Percentiles rank a stretch among this genome's conserved stretches.
phyloP scores from a whole-genome alignment of 768 basidiomycete genomes.

The Boletus rubropictus region DNA sequence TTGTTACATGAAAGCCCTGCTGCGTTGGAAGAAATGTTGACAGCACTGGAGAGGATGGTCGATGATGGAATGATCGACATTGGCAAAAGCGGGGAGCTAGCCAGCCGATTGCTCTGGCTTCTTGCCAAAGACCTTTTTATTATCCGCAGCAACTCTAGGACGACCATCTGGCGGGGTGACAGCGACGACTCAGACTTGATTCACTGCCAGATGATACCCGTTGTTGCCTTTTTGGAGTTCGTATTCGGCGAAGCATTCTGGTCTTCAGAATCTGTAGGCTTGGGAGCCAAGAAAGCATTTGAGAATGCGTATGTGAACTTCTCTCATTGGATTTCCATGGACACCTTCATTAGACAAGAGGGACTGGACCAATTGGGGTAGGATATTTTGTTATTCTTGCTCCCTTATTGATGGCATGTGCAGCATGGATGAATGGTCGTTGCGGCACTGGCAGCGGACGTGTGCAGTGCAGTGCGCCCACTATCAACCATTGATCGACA shows the following conservation, averaged over 20 bases:
- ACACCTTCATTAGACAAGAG: neutral
- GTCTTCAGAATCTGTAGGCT: too few species aligned
- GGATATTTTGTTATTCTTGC: neutral
- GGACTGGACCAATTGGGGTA: neutral
- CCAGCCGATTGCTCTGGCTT: slow-evolving; percentile 5
- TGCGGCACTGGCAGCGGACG: slow-evolving; percentile 14
- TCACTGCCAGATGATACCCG: slow-evolving; percentile 13
- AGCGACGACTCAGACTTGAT: too few species aligned
- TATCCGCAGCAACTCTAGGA: neutral
- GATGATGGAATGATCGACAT: neutral
- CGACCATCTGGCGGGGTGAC: too few species aligned
- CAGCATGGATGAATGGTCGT: slow-evolving; percentile 1
- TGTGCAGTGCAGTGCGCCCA: slow-evolving; percentile 8
- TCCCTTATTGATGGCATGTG: too few species aligned
- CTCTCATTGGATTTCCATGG: neutral
- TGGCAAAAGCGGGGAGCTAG: neutral
- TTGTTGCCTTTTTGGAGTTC: neutral
- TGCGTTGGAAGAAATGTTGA: too few species aligned
- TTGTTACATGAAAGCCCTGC: too few species aligned
- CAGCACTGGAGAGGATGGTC: neutral
- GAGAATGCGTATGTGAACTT: neutral
- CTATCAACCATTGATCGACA: slow-evolving; percentile 12
- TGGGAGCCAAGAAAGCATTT: neutral
- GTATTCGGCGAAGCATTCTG: neutral
- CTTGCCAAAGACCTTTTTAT: slow-evolving; percentile 5